Percentiles rank a stretch among this genome's conserved stretches.
phyloP scores from a whole-genome alignment of 192 early-diverging fungal genomes.

The Podila clonocystis region DNA sequence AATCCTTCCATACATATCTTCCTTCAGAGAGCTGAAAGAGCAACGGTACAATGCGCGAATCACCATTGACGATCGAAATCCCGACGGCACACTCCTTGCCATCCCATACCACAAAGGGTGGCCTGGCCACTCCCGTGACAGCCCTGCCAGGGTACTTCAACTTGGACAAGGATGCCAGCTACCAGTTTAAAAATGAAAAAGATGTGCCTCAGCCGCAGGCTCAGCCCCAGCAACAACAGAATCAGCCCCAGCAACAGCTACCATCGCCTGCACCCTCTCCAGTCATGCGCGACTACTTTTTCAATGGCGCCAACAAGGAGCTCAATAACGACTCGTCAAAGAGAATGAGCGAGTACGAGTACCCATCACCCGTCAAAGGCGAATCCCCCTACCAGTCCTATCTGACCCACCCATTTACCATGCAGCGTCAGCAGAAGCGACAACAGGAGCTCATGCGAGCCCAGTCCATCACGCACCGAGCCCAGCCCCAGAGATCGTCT shows the following conservation, averaged over 20 bases:
- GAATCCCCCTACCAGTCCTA: constrained; percentile 6
- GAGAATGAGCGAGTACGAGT: constrained; percentile 21
- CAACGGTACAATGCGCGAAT: not conserved
- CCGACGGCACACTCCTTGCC: not conserved
- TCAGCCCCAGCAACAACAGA: not conserved
- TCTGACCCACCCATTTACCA: constrained; percentile 24
- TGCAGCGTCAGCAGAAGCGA: constrained; percentile 17
- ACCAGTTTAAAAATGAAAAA: constrained; percentile 1
- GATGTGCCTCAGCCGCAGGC: not conserved
- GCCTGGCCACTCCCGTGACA: not conserved
- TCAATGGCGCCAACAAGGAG: constrained; percentile 3
- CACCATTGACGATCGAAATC: not conserved
- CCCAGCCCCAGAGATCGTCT: constrained; percentile 1
- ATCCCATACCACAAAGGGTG: not conserved
- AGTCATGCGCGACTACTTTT: not conserved
- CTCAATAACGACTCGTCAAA: not conserved
- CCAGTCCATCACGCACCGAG: not conserved
- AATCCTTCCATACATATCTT: not conserved
- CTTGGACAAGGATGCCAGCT: not conserved
- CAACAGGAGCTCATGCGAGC: constrained; percentile 9
- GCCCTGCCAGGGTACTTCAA: not conserved
- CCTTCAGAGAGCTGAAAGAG: not conserved
- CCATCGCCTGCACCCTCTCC: not conserved
- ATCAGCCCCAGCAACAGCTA: not conserved
- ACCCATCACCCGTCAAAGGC: constrained; percentile 8